These are phyloP conservation scores for Penicillium tannophilum DNA, from an alignment of 495 filamentous ascomycete species.

Conservation along the genomic window DNA sequence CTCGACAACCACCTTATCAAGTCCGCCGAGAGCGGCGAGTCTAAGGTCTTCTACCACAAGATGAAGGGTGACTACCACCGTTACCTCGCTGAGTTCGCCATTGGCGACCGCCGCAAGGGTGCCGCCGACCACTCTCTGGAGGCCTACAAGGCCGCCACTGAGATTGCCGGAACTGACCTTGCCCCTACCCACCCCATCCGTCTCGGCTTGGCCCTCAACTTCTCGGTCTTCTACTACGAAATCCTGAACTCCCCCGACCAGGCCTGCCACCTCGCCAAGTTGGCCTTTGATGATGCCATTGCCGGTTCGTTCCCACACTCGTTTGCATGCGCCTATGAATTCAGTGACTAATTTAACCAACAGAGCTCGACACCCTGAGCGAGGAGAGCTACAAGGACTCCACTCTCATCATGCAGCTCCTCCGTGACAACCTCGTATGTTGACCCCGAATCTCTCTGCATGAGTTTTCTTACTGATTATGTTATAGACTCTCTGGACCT, in stretches of 20 bases:
- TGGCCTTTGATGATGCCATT: constrained; percentile 99
- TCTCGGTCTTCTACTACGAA: constrained; percentile 99
- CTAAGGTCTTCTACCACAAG: constrained; percentile 99
- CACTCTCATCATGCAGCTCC: constrained; percentile 98
- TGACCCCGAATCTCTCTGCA: constrained; percentile 16
- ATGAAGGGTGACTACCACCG: constrained; percentile 99
- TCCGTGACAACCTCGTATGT: constrained; percentile 96
- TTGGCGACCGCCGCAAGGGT: constrained; percentile 96
- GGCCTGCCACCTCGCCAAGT: constrained; percentile 98
- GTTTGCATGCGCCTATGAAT: background rate
- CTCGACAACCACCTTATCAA: constrained; percentile 96
- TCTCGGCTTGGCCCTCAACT: constrained; percentile 97
- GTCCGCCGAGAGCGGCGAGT: constrained; percentile 94
- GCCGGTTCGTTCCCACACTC: constrained; percentile 60
- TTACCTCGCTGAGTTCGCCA: constrained; percentile 97
- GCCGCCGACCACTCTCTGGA: constrained; percentile 96
- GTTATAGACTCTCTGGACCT: constrained; percentile 95
- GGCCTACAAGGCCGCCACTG: constrained; percentile 97
- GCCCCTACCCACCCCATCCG: constrained; percentile 99
- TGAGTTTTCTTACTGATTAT: constrained; percentile 23
- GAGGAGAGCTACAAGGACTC: constrained; percentile 99
- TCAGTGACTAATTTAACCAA: constrained; percentile 23
- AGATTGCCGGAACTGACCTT: constrained; percentile 96
- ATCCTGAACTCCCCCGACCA: constrained; percentile 98
- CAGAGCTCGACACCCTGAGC: constrained; percentile 96